Evolutionary conservation across 192 early-diverging fungal genomes (phyloP).

Genomic region (Entomortierella parvispora): DNA sequence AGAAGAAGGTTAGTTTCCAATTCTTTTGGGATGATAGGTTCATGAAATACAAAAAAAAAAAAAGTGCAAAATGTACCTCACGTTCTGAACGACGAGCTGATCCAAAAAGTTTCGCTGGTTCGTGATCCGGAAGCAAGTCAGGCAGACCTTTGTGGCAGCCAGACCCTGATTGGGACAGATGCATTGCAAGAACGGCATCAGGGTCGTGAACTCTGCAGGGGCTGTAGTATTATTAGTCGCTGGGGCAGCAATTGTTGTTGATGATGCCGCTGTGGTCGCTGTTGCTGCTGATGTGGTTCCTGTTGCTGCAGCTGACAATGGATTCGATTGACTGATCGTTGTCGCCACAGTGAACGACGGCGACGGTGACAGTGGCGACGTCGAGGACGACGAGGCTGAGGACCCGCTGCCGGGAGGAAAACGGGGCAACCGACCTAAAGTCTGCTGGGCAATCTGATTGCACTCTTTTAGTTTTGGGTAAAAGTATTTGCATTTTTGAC

Average conservation of each 20-base stretch:
- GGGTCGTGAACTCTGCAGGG: constrained; percentile 28
- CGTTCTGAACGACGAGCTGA: constrained; percentile 16
- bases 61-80: background rate
- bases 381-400: background rate
- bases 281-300: background rate
- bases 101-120: constrained; percentile 33
- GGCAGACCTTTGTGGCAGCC: constrained; percentile 26
- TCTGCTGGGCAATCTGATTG: constrained; percentile 30
- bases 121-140: constrained; percentile 29
- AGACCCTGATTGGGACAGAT: constrained; percentile 44
- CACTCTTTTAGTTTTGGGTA: constrained; percentile 48
- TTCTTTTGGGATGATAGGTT: too few relatives aligned
- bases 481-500: constrained; percentile 41
- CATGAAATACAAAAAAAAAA: too few relatives aligned
- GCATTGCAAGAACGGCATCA: constrained; percentile 37
- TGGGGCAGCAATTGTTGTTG: background rate
- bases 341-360: too few relatives aligned
- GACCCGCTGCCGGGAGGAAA: background rate
- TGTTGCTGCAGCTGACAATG: background rate
- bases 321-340: too few relatives aligned
- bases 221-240: background rate
- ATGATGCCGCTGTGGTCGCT: background rate
- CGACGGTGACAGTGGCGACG: too few relatives aligned
- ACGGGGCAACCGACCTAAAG: constrained; percentile 2
- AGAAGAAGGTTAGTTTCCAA: too few relatives aligned